phyloP scores from a whole-genome alignment of 306 rosid species.

The Gastrolobium bilobum region DNA sequence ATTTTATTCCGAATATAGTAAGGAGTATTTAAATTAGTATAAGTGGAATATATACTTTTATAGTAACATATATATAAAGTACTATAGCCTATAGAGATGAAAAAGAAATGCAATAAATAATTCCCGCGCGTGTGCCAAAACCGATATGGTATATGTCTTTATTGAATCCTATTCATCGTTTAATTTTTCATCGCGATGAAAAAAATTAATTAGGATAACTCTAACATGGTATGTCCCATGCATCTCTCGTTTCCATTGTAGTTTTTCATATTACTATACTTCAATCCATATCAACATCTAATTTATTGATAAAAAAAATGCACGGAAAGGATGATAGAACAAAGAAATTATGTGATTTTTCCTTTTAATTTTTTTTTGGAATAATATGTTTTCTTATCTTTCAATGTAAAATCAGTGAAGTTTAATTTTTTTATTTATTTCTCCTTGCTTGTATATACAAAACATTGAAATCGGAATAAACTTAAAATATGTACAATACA shows the following conservation, averaged over 20 bases:
- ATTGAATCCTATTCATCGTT: background rate
- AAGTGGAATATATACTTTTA: slow-evolving; percentile 24
- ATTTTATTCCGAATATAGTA: slow-evolving; percentile 19
- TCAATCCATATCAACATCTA: background rate
- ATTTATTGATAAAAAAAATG: slow-evolving; percentile 20
- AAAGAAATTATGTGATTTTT: slow-evolving; percentile 2
- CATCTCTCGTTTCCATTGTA: background rate
- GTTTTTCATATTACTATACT: background rate
- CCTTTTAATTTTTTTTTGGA: background rate
- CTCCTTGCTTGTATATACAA: background rate
- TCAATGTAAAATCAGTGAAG: slow-evolving; percentile 20
- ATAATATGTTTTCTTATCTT: slow-evolving; percentile 2
- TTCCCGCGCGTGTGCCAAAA: slow-evolving; percentile 14
- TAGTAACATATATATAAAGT: slow-evolving; percentile 4
- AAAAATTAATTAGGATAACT: background rate
- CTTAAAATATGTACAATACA: background rate
- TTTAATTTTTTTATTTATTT: background rate
- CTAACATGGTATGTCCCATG: background rate
- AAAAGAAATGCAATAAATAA: slow-evolving; percentile 9
- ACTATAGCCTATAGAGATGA: slow-evolving; percentile 16
- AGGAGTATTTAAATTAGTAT: slow-evolving; percentile 39
- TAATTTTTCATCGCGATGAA: background rate
- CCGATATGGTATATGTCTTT: slow-evolving; percentile 19
- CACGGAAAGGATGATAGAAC: slow-evolving; percentile 17
- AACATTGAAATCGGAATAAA: slow-evolving; percentile 16